phyloP scores from a whole-genome alignment of 768 basidiomycete genomes.

The Trametes sanguinea region DNA sequence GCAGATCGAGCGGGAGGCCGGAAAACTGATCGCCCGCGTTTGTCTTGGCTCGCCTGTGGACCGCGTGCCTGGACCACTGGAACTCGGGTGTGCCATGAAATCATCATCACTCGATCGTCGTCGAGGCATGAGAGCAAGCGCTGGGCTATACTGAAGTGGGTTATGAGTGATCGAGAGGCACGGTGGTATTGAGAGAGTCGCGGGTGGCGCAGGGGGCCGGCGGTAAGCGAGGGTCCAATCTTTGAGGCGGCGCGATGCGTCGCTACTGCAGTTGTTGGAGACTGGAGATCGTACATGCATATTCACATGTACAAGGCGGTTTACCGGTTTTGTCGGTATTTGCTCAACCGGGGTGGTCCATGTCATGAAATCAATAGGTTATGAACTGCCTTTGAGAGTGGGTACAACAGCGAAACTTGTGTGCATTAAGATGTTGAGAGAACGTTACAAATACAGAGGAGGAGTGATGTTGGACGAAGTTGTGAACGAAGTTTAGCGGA shows the following conservation, averaged over 20 bases:
- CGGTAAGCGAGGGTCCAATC: neutral
- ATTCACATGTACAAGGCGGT: neutral
- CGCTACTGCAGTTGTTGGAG: neutral
- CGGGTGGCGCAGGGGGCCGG: constrained; percentile 1
- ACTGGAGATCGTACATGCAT: neutral
- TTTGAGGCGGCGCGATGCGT: neutral
- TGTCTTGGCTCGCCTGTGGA: neutral
- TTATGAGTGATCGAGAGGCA: neutral
- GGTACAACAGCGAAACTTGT: too few relatives aligned
- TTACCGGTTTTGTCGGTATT: too few relatives aligned
- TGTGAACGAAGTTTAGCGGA: constrained; percentile 5
- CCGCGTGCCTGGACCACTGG: neutral
- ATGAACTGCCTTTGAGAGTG: too few relatives aligned
- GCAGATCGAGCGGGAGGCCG: neutral
- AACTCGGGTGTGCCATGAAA: neutral
- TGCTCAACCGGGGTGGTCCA: neutral
- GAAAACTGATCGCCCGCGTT: neutral
- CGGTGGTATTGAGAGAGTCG: neutral
- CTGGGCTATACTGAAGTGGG: neutral
- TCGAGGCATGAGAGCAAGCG: neutral
- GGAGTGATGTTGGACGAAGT: too few relatives aligned
- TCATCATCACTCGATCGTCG: neutral
- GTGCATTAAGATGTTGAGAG: too few relatives aligned
- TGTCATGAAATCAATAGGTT: too few relatives aligned
- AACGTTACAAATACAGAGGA: too few relatives aligned